Percentiles rank a stretch among this genome's conserved stretches.
These are phyloP conservation scores for Solanum hybrid DNA, from an alignment of 305 asterid genomes.

Conservation along the genomic window DNA sequence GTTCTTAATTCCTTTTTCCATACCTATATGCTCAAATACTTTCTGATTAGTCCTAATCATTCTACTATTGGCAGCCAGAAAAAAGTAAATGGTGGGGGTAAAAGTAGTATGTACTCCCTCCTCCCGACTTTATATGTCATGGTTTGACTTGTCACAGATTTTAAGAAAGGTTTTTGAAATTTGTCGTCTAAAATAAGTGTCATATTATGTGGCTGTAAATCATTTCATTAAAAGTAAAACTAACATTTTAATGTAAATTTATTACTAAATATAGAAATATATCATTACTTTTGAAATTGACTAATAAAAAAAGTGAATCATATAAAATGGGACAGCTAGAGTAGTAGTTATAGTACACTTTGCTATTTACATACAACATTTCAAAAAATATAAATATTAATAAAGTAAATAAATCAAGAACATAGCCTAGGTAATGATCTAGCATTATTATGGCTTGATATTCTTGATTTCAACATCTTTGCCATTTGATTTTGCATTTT, in stretches of 20 bases:
- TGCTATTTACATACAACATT: slow-evolving; percentile 24
- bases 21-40: background rate
- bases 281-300: background rate
- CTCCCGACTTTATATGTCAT: background rate
- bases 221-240: no score
- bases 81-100: background rate
- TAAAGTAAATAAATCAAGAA: slow-evolving; percentile 31
- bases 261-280: no score
- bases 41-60: background rate
- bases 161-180: no score
- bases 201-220: background rate
- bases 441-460: slow-evolving; percentile 32
- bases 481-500: slow-evolving; percentile 69
- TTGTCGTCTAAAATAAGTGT: no score
- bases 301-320: background rate
- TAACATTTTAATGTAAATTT: background rate
- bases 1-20: background rate
- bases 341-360: background rate
- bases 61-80: background rate
- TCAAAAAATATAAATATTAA: background rate
- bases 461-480: slow-evolving; percentile 60
- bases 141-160: background rate
- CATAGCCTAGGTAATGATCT: slow-evolving; percentile 63
- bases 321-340: background rate
- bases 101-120: background rate